These are phyloP conservation scores for Kwoniella sp. DNA, from an alignment of 768 basidiomycete genomes.

Conservation along the genomic window DNA sequence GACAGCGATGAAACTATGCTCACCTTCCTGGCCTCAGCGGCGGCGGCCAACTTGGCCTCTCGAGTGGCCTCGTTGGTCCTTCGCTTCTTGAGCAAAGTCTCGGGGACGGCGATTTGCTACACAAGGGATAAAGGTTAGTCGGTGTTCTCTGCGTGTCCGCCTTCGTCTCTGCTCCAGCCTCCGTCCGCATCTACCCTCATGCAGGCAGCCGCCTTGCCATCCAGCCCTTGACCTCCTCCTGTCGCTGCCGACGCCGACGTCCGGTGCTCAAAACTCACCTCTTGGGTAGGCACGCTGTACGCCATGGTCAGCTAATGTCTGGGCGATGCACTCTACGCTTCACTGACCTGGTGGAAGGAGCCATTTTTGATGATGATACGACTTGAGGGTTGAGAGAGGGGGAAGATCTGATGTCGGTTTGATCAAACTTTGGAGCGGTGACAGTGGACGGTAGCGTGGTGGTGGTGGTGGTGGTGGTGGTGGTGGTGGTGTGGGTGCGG, in stretches of 20 bases:
- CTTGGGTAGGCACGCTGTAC: conserved; percentile 37
- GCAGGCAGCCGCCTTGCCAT: background rate
- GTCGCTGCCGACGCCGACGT: conserved; percentile 1
- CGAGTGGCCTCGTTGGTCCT: conserved; percentile 95
- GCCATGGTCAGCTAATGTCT: background rate
- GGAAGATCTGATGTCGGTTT: background rate
- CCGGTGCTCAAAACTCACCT: conserved; percentile 32
- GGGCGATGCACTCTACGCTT: background rate
- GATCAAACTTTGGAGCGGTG: background rate
- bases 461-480: too few relatives aligned
- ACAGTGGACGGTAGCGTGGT: too few relatives aligned
- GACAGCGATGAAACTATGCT: conserved; percentile 36
- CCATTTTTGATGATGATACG: conserved; percentile 33
- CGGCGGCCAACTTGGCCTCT: conserved; percentile 84
- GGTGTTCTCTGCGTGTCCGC: conserved; percentile 12
- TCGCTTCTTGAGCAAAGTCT: conserved; percentile 99
- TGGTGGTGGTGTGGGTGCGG: too few relatives aligned
- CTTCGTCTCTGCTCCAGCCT: background rate
- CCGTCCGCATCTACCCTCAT: background rate
- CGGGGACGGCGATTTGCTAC: conserved; percentile 80
- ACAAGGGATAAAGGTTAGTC: background rate
- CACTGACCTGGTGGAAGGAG: conserved; percentile 45
- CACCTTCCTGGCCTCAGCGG: conserved; percentile 83
- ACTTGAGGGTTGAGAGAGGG: conserved; percentile 29
- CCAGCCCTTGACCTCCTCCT: background rate